These are phyloP conservation scores for Tolypocladium amazonense DNA, from an alignment of 2,329 filamentous ascomycete genomes.

Conservation along the genomic window DNA sequence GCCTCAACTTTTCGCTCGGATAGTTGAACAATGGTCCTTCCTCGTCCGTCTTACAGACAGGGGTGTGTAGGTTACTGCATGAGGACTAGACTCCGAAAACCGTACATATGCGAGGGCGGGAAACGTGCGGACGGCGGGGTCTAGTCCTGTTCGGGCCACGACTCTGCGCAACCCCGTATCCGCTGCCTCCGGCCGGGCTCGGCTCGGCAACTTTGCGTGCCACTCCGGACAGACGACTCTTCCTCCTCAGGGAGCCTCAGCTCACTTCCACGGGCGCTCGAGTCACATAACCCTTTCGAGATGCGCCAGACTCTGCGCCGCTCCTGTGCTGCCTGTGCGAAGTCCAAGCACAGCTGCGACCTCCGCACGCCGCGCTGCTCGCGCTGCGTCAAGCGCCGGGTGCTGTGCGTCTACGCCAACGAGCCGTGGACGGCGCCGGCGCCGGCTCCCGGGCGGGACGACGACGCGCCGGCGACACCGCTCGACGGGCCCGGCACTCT, in stretches of 20 bases:
- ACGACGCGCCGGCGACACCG: background rate
- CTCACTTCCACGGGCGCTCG: background rate
- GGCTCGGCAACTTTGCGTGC: background rate
- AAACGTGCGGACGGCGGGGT: constrained; percentile 11
- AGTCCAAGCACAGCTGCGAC: constrained; percentile 44
- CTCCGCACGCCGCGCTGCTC: constrained; percentile 43
- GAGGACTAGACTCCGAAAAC: constrained; percentile 22
- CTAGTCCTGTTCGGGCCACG: constrained; percentile 16
- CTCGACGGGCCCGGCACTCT: constrained; percentile 5
- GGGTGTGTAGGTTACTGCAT: constrained; percentile 4
- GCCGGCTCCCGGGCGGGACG: background rate
- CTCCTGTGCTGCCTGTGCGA: constrained; percentile 45
- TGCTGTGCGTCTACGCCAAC: constrained; percentile 41
- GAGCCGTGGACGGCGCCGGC: constrained; percentile 29
- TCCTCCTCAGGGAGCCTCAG: background rate
- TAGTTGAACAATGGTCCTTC: background rate
- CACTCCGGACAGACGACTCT: background rate
- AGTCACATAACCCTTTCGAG: background rate
- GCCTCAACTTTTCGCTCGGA: background rate
- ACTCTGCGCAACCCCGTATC: background rate
- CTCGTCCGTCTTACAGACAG: background rate
- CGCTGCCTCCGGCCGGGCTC: background rate
- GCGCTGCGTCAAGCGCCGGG: constrained; percentile 38
- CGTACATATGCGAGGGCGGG: background rate
- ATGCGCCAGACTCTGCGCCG: constrained; percentile 48